A percentile compares a stretch with the other conserved stretches of the same genome.
These are phyloP conservation scores for Rehmannia glutinosa DNA, from an alignment of 257 asterid genomes.

Conservation along the genomic window DNA sequence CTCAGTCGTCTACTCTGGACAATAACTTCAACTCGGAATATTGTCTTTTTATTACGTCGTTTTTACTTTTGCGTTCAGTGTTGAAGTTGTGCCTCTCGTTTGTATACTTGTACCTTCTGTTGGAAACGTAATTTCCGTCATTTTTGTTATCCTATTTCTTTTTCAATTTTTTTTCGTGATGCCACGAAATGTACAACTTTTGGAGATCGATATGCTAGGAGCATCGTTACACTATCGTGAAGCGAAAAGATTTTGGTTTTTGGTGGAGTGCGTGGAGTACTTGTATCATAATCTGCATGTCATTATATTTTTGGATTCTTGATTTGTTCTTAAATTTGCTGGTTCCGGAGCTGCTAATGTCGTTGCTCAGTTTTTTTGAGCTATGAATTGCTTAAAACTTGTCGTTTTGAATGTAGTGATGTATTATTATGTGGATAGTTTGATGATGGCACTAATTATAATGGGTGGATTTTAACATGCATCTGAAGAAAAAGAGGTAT, in stretches of 20 bases:
- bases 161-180: not conserved
- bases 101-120: not conserved
- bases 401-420: not conserved
- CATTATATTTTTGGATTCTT: not conserved
- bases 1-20: not conserved
- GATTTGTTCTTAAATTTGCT: not conserved
- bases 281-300: slow-evolving; percentile 5
- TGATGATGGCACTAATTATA: too few species aligned
- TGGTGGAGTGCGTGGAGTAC: not conserved
- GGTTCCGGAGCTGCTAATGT: not conserved
- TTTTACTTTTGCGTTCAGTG: not conserved
- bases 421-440: not conserved
- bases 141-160: not conserved
- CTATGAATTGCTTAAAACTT: not conserved
- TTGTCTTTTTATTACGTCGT: not conserved
- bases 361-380: not conserved
- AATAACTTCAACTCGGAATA: not conserved
- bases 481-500: too few species aligned
- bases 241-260: too few species aligned
- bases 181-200: not conserved
- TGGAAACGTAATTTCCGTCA: not conserved
- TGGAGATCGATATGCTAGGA: slow-evolving; percentile 12
- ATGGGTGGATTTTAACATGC: too few species aligned
- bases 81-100: slow-evolving; percentile 13
- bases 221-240: too few species aligned